Conservation (phyloP, 2,329 filamentous ascomycete genomes). For the Aspergillus latus region DNA sequence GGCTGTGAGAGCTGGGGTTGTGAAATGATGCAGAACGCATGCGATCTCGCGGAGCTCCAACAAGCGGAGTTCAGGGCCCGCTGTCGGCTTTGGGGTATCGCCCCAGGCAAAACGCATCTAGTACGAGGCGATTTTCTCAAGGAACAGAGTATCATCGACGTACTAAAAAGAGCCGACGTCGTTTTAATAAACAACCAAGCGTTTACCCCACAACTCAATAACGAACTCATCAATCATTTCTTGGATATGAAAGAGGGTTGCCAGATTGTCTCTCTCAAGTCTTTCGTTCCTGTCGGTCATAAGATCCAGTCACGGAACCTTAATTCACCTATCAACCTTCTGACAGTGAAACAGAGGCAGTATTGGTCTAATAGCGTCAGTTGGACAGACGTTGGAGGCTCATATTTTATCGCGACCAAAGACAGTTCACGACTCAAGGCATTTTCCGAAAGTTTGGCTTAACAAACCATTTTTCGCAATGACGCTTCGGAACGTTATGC, state of each 20-base stretch:
- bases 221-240: slow-evolving; percentile 81
- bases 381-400: slow-evolving; percentile 82
- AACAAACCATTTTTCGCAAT: slow-evolving; percentile 20
- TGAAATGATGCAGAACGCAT: slow-evolving; percentile 92
- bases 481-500: not conserved
- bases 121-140: slow-evolving; percentile 81
- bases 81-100: slow-evolving; percentile 84
- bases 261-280: slow-evolving; percentile 87
- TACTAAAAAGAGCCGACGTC: slow-evolving; percentile 84
- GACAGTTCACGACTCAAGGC: slow-evolving; percentile 57
- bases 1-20: slow-evolving; percentile 96
- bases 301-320: slow-evolving; percentile 71
- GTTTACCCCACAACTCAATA: slow-evolving; percentile 85
- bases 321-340: slow-evolving; percentile 76
- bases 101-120: slow-evolving; percentile 73
- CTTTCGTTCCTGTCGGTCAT: slow-evolving; percentile 79
- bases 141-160: slow-evolving; percentile 66
- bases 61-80: slow-evolving; percentile 79
- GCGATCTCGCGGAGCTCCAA: slow-evolving; percentile 76
- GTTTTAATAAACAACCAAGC: slow-evolving; percentile 97
- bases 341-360: slow-evolving; percentile 71
- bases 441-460: slow-evolving; percentile 44
- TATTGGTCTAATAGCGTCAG: slow-evolving; percentile 74
- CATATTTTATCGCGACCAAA: slow-evolving; percentile 85
- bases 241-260: slow-evolving; percentile 88